Conservation (phyloP, 306 rosid species). For the Inga laurina region DNA sequence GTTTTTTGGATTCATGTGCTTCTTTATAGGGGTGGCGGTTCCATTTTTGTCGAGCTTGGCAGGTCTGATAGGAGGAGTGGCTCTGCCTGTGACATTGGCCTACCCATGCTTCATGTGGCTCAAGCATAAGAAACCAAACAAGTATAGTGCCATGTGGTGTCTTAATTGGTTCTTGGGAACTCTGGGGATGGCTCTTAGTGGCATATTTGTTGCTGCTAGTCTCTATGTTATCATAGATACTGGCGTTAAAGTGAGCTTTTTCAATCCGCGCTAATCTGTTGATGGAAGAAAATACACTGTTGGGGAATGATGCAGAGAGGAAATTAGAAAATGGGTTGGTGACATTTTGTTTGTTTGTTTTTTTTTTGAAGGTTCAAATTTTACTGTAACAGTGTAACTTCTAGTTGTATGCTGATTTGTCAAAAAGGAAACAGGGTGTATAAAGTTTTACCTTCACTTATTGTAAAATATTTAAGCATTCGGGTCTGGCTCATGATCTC, state of each 20-base stretch:
- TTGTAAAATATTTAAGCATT: not conserved
- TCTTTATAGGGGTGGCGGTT: not conserved
- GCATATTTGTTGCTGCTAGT: not conserved
- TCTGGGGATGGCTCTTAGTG: constrained; percentile 9
- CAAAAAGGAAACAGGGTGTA: not conserved
- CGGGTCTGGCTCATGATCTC: not conserved
- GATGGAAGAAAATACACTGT: not conserved
- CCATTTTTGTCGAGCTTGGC: constrained; percentile 17
- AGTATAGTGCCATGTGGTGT: not conserved
- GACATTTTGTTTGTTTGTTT: not conserved
- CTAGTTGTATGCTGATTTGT: not conserved
- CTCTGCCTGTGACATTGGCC: constrained; percentile 18
- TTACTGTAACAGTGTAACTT: not conserved
- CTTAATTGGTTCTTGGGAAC: constrained; percentile 11
- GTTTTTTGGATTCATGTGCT: not conserved
- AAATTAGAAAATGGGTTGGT: not conserved
- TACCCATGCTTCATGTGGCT: constrained; percentile 21
- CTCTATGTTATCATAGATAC: constrained; percentile 4
- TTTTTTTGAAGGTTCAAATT: not conserved
- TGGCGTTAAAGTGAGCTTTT: not conserved
- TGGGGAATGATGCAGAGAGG: not conserved
- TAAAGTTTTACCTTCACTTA: not conserved
- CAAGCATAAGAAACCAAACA: constrained; percentile 7
- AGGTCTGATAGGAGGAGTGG: constrained; percentile 7
- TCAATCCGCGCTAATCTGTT: not conserved